These are phyloP conservation scores for Sclerotinia subarctica DNA, from an alignment of 2,329 filamentous ascomycete species.

Conservation along the genomic window DNA sequence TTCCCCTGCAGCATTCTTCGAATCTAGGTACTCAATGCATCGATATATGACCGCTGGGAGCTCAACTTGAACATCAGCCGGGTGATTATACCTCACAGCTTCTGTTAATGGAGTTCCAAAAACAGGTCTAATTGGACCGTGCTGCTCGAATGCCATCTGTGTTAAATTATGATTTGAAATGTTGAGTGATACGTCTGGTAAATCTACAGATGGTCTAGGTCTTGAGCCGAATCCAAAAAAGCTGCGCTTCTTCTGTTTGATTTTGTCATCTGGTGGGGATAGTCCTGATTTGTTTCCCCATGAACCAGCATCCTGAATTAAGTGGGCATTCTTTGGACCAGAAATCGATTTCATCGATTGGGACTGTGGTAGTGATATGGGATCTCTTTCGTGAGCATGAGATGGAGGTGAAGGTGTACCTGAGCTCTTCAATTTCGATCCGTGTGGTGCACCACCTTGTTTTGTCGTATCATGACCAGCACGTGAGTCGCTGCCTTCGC, in stretches of 20 bases:
- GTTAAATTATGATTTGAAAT: constrained; percentile 46
- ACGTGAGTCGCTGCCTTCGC: constrained; percentile 41
- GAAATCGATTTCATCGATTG: constrained; percentile 63
- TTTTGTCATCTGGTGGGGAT: constrained; percentile 65
- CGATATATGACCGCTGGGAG: constrained; percentile 92
- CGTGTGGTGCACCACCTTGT: constrained; percentile 38
- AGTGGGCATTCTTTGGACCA: constrained; percentile 75
- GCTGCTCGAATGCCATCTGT: constrained; percentile 43
- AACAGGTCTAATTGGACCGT: constrained; percentile 62
- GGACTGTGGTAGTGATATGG: constrained; percentile 33
- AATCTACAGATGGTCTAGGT: constrained; percentile 56
- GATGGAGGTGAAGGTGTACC: constrained; percentile 37
- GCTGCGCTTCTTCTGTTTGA: constrained; percentile 72
- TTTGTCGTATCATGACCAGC: constrained; percentile 41
- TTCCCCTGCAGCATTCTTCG: constrained; percentile 76
- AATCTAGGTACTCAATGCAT: constrained; percentile 87
- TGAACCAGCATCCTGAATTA: constrained; percentile 76
- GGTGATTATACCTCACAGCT: constrained; percentile 77
- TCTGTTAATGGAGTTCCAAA: constrained; percentile 86
- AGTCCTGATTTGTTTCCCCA: constrained; percentile 77
- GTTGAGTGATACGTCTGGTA: constrained; percentile 52
- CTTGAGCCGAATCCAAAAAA: constrained; percentile 68
- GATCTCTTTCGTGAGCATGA: constrained; percentile 34
- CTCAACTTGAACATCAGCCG: constrained; percentile 67
- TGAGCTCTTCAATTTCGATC: constrained; percentile 35